These are phyloP conservation scores for Chloranthus sessilifolius DNA, from an alignment of 164 flowering plant genomes.

Conservation along the genomic window DNA sequence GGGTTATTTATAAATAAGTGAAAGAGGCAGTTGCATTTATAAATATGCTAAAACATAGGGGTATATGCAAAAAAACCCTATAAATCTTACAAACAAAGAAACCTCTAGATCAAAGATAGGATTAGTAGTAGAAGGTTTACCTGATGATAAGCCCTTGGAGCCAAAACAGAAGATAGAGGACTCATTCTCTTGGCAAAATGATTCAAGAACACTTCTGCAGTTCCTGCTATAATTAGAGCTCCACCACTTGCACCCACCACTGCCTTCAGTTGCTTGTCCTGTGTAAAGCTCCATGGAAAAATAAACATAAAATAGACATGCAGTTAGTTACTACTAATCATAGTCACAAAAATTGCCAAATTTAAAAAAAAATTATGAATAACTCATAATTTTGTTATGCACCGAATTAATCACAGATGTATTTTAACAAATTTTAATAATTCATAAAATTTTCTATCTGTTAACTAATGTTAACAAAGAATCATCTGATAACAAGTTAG, in stretches of 20 bases:
- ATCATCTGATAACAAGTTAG: background rate
- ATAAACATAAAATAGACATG: background rate
- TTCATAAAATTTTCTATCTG: too few relatives aligned
- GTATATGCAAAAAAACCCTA: too few relatives aligned
- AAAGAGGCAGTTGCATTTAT: too few relatives aligned
- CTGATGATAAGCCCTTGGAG: slow-evolving; percentile 63
- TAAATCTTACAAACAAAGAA: background rate
- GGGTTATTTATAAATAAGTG: too few relatives aligned
- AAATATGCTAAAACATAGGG: too few relatives aligned
- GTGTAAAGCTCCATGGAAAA: slow-evolving; percentile 3
- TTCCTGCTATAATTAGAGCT: slow-evolving; percentile 40
- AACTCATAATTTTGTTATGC: too few relatives aligned
- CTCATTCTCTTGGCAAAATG: slow-evolving; percentile 51
- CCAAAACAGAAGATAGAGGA: slow-evolving; percentile 52
- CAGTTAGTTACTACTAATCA: too few relatives aligned
- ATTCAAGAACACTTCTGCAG: slow-evolving; percentile 52
- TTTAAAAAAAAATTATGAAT: too few relatives aligned
- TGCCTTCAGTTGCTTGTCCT: slow-evolving; percentile 46
- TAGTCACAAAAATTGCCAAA: too few relatives aligned
- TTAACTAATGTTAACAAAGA: background rate
- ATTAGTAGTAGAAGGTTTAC: slow-evolving; percentile 16
- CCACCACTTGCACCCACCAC: slow-evolving; percentile 73
- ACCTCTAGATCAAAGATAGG: background rate
- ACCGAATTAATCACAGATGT: too few relatives aligned
- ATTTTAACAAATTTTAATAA: too few relatives aligned